Conservation (phyloP, 1,284 basidiomycete genomes). For the Gymnopus androsaceus region DNA sequence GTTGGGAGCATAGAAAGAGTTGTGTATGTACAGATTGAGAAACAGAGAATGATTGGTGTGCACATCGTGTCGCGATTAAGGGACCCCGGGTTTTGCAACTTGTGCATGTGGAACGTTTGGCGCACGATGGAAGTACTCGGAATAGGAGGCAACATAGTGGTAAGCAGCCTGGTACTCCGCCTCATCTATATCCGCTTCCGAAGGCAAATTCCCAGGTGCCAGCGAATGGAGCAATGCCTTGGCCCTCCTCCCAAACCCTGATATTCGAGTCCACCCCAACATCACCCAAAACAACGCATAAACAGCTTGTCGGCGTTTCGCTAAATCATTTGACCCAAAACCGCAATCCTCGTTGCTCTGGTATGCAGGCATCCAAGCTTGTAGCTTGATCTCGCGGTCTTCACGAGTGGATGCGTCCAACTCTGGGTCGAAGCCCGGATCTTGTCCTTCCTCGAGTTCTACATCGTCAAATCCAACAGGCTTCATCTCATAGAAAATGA, state of each 20-base stretch:
- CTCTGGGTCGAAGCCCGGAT: neutral
- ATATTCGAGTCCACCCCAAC: neutral
- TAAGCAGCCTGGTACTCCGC: neutral
- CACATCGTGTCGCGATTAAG: too few relatives aligned
- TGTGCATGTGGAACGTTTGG: neutral
- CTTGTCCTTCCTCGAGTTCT: neutral
- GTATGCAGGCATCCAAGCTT: neutral
- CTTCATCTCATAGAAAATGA: neutral
- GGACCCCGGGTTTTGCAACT: too few relatives aligned
- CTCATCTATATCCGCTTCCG: neutral
- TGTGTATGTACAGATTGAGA: too few relatives aligned
- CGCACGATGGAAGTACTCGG: neutral
- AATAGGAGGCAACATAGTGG: neutral
- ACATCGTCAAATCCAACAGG: neutral
- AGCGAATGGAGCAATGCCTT: neutral
- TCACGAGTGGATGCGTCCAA: neutral
- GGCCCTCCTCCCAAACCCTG: neutral
- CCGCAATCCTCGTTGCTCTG: neutral
- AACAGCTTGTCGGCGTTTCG: neutral
- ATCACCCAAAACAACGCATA: neutral
- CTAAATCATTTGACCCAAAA: neutral
- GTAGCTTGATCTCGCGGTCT: neutral
- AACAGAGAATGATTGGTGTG: too few relatives aligned
- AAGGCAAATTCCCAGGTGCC: neutral
- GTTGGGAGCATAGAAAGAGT: too few relatives aligned